Conservation (phyloP, 371 early-diverging fungal species). For the Sanchytrium tribonematis region DNA sequence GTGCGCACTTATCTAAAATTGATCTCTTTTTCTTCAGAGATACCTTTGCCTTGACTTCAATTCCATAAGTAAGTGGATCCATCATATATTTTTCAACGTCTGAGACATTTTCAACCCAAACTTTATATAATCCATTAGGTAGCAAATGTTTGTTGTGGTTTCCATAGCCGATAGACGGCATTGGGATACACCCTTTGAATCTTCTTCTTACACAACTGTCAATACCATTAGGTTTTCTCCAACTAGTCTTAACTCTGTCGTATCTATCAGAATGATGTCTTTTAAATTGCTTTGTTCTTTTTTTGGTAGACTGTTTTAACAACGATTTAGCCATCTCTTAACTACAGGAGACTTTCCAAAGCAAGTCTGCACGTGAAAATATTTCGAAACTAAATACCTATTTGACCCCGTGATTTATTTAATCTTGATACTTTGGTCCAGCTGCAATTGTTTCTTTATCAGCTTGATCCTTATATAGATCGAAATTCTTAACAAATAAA, state of each 20-base stretch:
- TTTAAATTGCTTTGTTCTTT: constrained; percentile 87
- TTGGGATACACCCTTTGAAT: constrained; percentile 88
- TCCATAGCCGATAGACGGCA: constrained; percentile 88
- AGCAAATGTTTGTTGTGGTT: constrained; percentile 3
- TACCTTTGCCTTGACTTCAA: neutral
- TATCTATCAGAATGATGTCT: constrained; percentile 97
- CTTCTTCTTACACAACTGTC: constrained; percentile 96
- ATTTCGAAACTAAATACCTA: too few species aligned
- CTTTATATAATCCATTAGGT: neutral
- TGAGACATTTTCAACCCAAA: neutral
- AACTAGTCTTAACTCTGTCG: constrained; percentile 73
- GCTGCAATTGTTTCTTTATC: constrained; percentile 40
- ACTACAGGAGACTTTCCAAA: too few species aligned
- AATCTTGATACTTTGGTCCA: constrained; percentile 13
- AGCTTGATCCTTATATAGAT: constrained; percentile 49
- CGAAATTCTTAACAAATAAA: constrained; percentile 69
- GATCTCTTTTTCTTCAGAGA: neutral
- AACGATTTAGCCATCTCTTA: neutral
- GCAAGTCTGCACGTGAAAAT: too few species aligned
- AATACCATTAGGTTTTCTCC: constrained; percentile 99
- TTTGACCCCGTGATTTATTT: too few species aligned
- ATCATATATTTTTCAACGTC: neutral
- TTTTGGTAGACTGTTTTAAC: constrained; percentile 28
- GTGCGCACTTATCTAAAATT: neutral
- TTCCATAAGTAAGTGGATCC: neutral